These are phyloP conservation scores for Eutrema heterophyllum DNA, from an alignment of 345 rosid genomes.

Conservation along the genomic window DNA sequence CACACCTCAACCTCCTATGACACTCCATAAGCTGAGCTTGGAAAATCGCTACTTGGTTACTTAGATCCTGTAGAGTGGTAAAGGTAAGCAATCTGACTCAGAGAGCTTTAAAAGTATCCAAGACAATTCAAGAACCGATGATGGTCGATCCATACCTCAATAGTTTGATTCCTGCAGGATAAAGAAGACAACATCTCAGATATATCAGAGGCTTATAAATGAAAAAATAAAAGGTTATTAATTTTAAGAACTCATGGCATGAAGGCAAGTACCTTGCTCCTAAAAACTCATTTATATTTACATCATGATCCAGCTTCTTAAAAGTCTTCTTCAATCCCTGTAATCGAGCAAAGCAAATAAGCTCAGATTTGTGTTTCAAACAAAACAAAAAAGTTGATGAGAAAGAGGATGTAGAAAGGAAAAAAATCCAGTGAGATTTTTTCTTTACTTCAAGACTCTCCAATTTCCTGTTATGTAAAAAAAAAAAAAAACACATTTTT, in stretches of 20 bases:
- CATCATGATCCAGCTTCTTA: slow-evolving; percentile 90
- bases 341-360: slow-evolving; percentile 28
- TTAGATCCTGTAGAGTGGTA: slow-evolving; percentile 50
- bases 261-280: slow-evolving; percentile 61
- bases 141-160: slow-evolving; percentile 49
- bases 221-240: background rate
- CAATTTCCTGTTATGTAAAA: slow-evolving; percentile 59
- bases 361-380: background rate
- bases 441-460: slow-evolving; percentile 90
- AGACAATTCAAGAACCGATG: background rate
- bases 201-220: background rate
- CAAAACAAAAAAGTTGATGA: background rate
- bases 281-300: slow-evolving; percentile 71
- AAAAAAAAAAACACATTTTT: background rate
- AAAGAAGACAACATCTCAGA: slow-evolving; percentile 24
- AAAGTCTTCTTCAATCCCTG: slow-evolving; percentile 88
- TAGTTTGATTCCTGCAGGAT: slow-evolving; percentile 58
- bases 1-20: slow-evolving; percentile 77
- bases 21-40: slow-evolving; percentile 60
- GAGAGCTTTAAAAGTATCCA: slow-evolving; percentile 7
- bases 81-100: slow-evolving; percentile 13
- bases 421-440: background rate
- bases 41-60: slow-evolving; percentile 52
- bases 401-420: slow-evolving; percentile 11
- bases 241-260: slow-evolving; percentile 8